Conservation (phyloP, 2,329 filamentous ascomycete genomes). For the Pseudocercospora macadamiae region DNA sequence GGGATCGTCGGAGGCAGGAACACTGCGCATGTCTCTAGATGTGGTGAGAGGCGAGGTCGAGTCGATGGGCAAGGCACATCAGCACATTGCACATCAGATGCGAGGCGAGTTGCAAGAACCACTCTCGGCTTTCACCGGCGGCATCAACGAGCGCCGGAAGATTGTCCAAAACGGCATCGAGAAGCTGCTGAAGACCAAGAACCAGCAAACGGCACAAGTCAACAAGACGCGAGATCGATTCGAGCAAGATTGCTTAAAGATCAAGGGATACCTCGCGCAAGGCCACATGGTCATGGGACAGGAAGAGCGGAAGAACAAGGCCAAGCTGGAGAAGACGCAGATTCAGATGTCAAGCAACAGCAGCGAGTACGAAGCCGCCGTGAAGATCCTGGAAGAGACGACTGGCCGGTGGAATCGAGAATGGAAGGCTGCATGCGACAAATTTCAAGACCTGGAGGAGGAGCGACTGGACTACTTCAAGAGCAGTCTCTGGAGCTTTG, state of each 20-base stretch:
- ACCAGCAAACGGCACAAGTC: slow-evolving; percentile 84
- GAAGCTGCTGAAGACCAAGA: slow-evolving; percentile 89
- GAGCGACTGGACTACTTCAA: slow-evolving; percentile 96
- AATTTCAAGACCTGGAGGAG: slow-evolving; percentile 98
- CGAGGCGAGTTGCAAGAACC: slow-evolving; percentile 95
- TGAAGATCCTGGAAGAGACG: slow-evolving; percentile 92
- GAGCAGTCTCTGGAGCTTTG: slow-evolving; percentile 96
- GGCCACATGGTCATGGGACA: slow-evolving; percentile 99
- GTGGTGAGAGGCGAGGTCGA: slow-evolving; percentile 87
- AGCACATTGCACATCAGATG: slow-evolving; percentile 89
- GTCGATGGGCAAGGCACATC: slow-evolving; percentile 90
- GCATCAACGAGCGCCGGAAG: slow-evolving; percentile 94
- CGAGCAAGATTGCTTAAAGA: slow-evolving; percentile 96
- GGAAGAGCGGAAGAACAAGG: slow-evolving; percentile 98
- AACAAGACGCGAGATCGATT: slow-evolving; percentile 96
- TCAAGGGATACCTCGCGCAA: slow-evolving; percentile 97
- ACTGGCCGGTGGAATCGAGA: slow-evolving; percentile 96
- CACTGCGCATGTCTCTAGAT: slow-evolving; percentile 81
- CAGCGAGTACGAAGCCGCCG: slow-evolving; percentile 87
- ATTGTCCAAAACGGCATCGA: slow-evolving; percentile 94
- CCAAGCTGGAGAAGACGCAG: slow-evolving; percentile 97
- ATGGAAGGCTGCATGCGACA: slow-evolving; percentile 96
- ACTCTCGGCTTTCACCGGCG: slow-evolving; percentile 84
- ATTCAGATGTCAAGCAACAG: slow-evolving; percentile 91
- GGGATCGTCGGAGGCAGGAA: slow-evolving; percentile 84